These are phyloP conservation scores for Colletotrichum filicis DNA, from an alignment of 2,329 filamentous ascomycete genomes.

Conservation along the genomic window DNA sequence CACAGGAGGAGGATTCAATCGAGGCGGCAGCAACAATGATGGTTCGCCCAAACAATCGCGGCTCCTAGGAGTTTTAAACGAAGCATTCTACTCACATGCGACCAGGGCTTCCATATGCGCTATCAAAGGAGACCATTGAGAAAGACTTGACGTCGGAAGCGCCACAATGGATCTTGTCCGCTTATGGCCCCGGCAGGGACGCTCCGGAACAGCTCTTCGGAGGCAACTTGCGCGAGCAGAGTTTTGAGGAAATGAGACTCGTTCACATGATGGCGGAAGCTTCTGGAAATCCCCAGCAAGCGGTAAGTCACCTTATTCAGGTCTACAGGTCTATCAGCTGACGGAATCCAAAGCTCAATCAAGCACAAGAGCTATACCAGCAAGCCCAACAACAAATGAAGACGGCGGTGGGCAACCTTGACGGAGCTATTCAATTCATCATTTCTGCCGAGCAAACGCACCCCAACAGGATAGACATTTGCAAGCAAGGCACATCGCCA, in stretches of 20 bases:
- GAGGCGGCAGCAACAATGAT: slow-evolving; percentile 32
- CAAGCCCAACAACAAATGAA: slow-evolving; percentile 79
- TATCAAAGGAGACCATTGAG: slow-evolving; percentile 70
- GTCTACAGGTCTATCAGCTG: not conserved
- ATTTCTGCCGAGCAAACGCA: slow-evolving; percentile 74
- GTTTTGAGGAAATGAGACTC: slow-evolving; percentile 86
- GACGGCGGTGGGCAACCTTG: slow-evolving; percentile 73
- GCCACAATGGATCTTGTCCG: slow-evolving; percentile 87
- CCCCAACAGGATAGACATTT: slow-evolving; percentile 78
- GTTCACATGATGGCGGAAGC: slow-evolving; percentile 73
- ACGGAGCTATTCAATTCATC: slow-evolving; percentile 79
- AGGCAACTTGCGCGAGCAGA: slow-evolving; percentile 82
- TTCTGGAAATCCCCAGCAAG: slow-evolving; percentile 67
- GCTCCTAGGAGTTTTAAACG: not conserved
- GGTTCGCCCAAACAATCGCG: slow-evolving; percentile 4
- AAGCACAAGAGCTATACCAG: slow-evolving; percentile 70
- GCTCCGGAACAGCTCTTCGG: slow-evolving; percentile 87
- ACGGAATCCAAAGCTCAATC: slow-evolving; percentile 58
- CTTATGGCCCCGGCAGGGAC: slow-evolving; percentile 82
- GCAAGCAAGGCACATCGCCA: slow-evolving; percentile 56
- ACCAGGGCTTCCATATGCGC: slow-evolving; percentile 53
- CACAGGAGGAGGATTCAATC: slow-evolving; percentile 34
- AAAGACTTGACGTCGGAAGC: slow-evolving; percentile 76
- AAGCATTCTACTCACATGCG: not conserved
- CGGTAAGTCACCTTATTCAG: slow-evolving; percentile 49